Evolutionary conservation across 352 stramenopile species (phyloP).

Genomic region (Phytophthora brassicae): DNA sequence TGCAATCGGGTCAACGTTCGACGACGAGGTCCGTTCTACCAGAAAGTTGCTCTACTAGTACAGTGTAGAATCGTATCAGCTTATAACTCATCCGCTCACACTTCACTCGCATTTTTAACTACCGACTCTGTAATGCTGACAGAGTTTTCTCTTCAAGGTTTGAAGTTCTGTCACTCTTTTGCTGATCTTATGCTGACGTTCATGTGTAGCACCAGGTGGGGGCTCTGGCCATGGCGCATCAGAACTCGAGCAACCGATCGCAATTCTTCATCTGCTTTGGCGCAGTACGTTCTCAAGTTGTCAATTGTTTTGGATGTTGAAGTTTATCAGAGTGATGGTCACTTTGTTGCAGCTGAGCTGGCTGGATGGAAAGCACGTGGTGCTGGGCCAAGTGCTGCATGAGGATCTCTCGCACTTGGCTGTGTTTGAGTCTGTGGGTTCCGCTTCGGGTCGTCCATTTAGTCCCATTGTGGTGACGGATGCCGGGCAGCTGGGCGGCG

Average conservation of each 20-base stretch:
- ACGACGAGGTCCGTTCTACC: constrained; percentile 87
- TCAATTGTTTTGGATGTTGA: constrained; percentile 6
- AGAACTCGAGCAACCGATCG: constrained; percentile 95
- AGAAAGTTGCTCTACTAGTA: not conserved
- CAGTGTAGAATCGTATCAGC: not conserved
- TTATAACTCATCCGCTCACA: not conserved
- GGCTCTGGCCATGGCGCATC: constrained; percentile 98
- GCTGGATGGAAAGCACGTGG: constrained; percentile 98
- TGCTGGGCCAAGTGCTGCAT: constrained; percentile 96
- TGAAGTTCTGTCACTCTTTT: not conserved
- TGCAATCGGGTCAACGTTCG: constrained; percentile 94
- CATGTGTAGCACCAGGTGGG: constrained; percentile 79
- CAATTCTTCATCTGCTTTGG: constrained; percentile 99
- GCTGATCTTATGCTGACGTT: not conserved
- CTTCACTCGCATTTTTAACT: not conserved
- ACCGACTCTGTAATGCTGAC: no score
- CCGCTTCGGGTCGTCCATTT: constrained; percentile 48
- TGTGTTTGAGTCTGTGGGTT: constrained; percentile 50
- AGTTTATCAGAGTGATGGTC: constrained; percentile 27
- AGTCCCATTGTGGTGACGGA: constrained; percentile 56
- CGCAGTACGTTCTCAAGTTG: constrained; percentile 27
- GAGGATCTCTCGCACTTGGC: constrained; percentile 62
- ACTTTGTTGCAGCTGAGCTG: constrained; percentile 48
- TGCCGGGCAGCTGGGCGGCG: constrained; percentile 55
- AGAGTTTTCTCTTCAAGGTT: constrained; percentile 91